Evolutionary conservation across 78 protist genomes (phyloP).

Genomic region (Cyanophora paradoxa): DNA sequence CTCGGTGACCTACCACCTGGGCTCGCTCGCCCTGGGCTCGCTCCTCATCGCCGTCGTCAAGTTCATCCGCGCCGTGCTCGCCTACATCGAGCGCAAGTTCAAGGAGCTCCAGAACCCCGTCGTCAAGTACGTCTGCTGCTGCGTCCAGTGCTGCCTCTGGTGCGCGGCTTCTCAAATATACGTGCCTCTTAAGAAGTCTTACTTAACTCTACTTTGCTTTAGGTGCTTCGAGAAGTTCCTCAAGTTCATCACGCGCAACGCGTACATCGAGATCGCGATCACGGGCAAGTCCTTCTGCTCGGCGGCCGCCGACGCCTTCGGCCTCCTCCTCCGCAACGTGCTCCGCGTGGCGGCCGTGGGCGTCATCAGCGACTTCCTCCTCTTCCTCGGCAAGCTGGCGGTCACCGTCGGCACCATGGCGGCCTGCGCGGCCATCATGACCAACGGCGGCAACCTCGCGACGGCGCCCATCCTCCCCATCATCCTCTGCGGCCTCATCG

Average conservation of each 20-base stretch:
- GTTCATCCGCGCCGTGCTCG: slow-evolving; percentile 60
- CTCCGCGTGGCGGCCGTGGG: slow-evolving; percentile 60
- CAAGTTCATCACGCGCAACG: slow-evolving; percentile 65
- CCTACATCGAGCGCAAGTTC: slow-evolving; percentile 38
- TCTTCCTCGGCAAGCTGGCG: slow-evolving; percentile 40
- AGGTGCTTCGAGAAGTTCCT: slow-evolving; percentile 49
- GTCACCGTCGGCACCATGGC: neutral
- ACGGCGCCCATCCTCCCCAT: neutral
- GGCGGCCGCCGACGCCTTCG: slow-evolving; percentile 57
- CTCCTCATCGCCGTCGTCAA: slow-evolving; percentile 66
- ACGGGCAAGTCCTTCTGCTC: slow-evolving; percentile 49
- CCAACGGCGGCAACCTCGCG: too few species aligned
- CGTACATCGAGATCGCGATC: slow-evolving; percentile 56
- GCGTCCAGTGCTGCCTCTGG: slow-evolving; percentile 59
- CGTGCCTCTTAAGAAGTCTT: neutral
- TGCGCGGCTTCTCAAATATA: slow-evolving; percentile 43
- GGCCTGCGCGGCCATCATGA: too few species aligned
- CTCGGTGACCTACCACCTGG: slow-evolving; percentile 65
- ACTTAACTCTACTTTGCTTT: too few species aligned
- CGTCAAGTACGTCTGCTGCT: neutral
- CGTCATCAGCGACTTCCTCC: slow-evolving; percentile 30
- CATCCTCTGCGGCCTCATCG: neutral
- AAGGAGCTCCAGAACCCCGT: neutral
- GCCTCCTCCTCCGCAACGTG: slow-evolving; percentile 51
- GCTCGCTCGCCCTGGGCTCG: slow-evolving; percentile 74